Evolutionary conservation across 163 green algal genomes (phyloP).

Genomic region (Volvox carteri): DNA sequence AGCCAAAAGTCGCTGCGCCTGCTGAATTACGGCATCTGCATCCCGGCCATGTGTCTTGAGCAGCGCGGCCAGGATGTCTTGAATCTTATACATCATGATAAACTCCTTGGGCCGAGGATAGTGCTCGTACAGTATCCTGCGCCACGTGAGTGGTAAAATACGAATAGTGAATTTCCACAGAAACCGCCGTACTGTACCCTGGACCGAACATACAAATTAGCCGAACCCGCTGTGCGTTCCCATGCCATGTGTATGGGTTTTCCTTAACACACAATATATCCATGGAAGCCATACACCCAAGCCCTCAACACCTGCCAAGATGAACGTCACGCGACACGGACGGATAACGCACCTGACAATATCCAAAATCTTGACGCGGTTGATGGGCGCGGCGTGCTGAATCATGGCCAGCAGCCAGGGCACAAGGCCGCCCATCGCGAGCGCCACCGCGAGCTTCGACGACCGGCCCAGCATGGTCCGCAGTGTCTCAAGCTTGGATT

Average conservation of each 20-base stretch:
- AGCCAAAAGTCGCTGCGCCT: conserved; percentile 71
- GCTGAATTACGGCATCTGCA: conserved; percentile 71
- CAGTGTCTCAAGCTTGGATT: conserved; percentile 59
- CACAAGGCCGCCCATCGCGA: conserved; percentile 67
- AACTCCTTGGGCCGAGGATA: conserved; percentile 86
- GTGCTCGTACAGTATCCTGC: conserved; percentile 83
- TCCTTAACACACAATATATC: too few species aligned
- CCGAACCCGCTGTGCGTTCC: too few species aligned
- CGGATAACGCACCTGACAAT: conserved; percentile 73
- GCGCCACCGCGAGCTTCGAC: conserved; percentile 71
- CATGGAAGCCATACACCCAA: too few species aligned
- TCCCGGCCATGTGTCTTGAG: conserved; percentile 64
- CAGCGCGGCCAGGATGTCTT: conserved; percentile 68
- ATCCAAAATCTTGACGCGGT: conserved; percentile 81
- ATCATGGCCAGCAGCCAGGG: conserved; percentile 69
- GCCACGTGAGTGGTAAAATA: too few species aligned
- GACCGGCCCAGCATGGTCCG: conserved; percentile 69
- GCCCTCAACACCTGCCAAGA: too few species aligned
- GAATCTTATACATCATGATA: conserved; percentile 72
- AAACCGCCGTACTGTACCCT: too few species aligned
- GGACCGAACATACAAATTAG: too few species aligned
- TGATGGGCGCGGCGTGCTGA: conserved; percentile 63
- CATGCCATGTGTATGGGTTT: too few species aligned
- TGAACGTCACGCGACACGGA: too few species aligned
- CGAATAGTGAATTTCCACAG: too few species aligned